Evolutionary conservation across 139 green algal genomes (phyloP), one percentile per base, ranked within the genome.

Genomic region (Chlamydomonas asymmetrica): DNA sequence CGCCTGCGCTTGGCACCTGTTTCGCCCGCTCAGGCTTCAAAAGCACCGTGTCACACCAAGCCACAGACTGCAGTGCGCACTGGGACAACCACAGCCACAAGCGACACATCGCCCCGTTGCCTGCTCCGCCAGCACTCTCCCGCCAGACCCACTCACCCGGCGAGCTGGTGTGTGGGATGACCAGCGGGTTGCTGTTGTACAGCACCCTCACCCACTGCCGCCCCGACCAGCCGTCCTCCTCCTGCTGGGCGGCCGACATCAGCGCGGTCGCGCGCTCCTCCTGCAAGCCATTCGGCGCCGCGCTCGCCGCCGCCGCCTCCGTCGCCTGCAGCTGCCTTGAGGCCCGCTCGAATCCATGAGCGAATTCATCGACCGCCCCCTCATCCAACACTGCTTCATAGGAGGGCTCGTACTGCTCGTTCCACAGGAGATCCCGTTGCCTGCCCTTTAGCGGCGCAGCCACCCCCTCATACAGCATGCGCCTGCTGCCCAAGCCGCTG

Each of bases 131-230:
- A n/a, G n/a, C n/a, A n/a, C n/a, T n/a, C 45, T 38, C 38, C 20
- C 10, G 5, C 23, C 38, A 16, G 40, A 13, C 40, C 40, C 38
- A 2, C 66, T 7, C 52, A 74, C 67, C 71, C 35, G 41, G 5
- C 8, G 31, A 52, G 41, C 71, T 77, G 32, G 62, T 1, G 3
- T 7, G 23, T 16, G 71, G 71, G 8, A 77, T 43, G 16, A 77
- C 71, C 32, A 77, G 32, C 71, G 71, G 71, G 32, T 52, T 22
- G 6, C 59, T n/a, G 32, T 70, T 45, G 59, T 77, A 77, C 59
- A 77, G 57, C 29, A 70, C 54, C 41, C 71, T 41, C 1, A 77
- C 60, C 71, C 71, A 77, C n/a, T n/a, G n/a, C n/a, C n/a, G n/a
- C n/a, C n/a, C n/a, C n/a, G n/a, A n/a, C n/a, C n/a, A n/a, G n/a